Evolutionary conservation across 1,284 basidiomycete genomes (phyloP).

Genomic region (Tilletia indica): DNA sequence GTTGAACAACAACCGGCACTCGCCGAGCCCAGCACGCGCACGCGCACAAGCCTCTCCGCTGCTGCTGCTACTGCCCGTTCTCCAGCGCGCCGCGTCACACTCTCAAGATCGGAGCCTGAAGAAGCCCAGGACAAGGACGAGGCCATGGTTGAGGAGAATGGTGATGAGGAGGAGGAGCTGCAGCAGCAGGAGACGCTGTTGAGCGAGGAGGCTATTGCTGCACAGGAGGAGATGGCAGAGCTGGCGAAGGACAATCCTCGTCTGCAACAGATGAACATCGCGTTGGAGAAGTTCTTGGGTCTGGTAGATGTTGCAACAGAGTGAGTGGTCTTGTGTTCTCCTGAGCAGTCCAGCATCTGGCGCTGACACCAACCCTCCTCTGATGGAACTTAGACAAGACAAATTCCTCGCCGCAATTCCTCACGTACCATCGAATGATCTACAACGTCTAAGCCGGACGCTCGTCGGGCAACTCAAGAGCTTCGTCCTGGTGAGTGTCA

Average conservation of each 20-base stretch:
- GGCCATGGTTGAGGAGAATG: too few species aligned
- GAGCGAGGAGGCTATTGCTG: neutral
- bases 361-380: neutral
- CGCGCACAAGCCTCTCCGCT: too few species aligned
- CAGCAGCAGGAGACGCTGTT: neutral
- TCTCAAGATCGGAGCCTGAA: neutral
- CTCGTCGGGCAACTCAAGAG: conserved; percentile 5
- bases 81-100: neutral
- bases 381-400: neutral
- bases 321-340: neutral
- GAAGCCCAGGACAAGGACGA: neutral
- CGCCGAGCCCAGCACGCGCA: neutral
- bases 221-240: conserved; percentile 5
- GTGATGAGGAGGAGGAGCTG: neutral
- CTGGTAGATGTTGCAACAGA: conserved; percentile 8
- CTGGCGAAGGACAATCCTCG: conserved; percentile 3
- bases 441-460: neutral
- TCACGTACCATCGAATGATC: neutral
- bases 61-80: too few species aligned
- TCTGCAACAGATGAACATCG: conserved; percentile 10
- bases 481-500: neutral
- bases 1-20: neutral
- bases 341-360: neutral
- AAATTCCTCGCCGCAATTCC: conserved; percentile 12
- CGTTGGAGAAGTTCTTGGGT: conserved; percentile 8